Conservation (phyloP, 139 green algal genomes). For the Closterium sp. region DNA sequence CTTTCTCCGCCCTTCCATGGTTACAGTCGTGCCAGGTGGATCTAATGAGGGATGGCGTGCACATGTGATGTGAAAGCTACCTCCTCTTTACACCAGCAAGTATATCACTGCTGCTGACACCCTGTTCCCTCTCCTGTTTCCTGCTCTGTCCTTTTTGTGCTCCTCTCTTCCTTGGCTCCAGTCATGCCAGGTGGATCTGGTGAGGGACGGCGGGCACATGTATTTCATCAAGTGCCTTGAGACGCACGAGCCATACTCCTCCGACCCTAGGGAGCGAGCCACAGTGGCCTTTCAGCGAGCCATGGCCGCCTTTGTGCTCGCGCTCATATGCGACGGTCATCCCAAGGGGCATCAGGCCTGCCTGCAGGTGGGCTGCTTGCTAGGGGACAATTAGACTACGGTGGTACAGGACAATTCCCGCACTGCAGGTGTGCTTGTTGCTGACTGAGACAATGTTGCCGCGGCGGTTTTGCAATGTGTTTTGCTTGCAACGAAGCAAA, state of each 20-base stretch:
- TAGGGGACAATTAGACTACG: too few species aligned
- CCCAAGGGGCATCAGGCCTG: conserved; percentile 57
- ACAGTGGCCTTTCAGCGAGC: conserved; percentile 45
- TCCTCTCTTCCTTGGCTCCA: not conserved
- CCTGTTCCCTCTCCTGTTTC: too few species aligned
- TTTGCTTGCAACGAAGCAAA: too few species aligned
- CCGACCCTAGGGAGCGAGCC: conserved; percentile 25
- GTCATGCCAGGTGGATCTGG: conserved; percentile 78
- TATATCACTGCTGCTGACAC: too few species aligned
- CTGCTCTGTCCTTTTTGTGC: not conserved
- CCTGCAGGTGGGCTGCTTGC: conserved; percentile 39
- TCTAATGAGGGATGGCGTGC: conserved; percentile 91
- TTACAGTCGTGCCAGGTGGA: conserved; percentile 71
- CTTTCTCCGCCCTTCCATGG: too few species aligned
- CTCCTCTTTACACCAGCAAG: too few species aligned
- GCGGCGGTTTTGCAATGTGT: too few species aligned
- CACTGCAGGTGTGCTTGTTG: too few species aligned
- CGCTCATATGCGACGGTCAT: conserved; percentile 83
- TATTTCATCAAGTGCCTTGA: conserved; percentile 98
- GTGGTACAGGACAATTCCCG: too few species aligned
- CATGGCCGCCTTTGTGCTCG: conserved; percentile 90
- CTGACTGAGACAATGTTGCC: too few species aligned
- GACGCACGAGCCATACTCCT: conserved; percentile 48
- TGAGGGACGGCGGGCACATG: conserved; percentile 91
- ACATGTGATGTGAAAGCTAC: conserved; percentile 98